Evolutionary conservation across 2,329 filamentous ascomycete species (phyloP), one percentile per base, ranked within the genome.

Genomic region (Cryoendolithus antarcticus): DNA sequence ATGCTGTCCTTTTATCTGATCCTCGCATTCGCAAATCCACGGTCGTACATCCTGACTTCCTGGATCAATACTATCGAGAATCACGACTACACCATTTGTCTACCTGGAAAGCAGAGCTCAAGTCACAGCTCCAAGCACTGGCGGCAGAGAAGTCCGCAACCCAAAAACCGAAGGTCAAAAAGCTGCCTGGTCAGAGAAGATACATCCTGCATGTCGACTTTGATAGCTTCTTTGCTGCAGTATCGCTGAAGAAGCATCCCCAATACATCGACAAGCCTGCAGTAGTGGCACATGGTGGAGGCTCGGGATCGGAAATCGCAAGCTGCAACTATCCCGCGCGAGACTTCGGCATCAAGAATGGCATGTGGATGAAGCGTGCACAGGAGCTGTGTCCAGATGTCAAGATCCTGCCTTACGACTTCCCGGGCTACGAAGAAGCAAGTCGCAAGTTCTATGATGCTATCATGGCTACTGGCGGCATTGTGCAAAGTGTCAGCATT

Each of bases 351-450:
- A 71, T 98, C 39, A 94, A 88, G 56, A 98, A 98, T 50, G 93
- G 93, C 30, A 98, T 96, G 91, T 98, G 93, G 91, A 96, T 98
- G 89, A 93, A 89, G 57, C 72, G 74, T 27, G 91, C 91, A 0
- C 69, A 81, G 43, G 80, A 91, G 48, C 60, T 91, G n/a, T 98
- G 86, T 55, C 80, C 89, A 1, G 76, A 86, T 13, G 67, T 98
- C 11, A 86, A 93, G 49, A 79, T 96, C 2, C 58, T 98, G n/a
- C 84, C 88, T 0, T 98, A 98, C 52, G 88, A 98, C 54, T 98
- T 96, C 55, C 80, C 83, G 2, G 89, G 79, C 0, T 98, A 98
- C 50, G 91, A 98, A 65, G 82, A 88, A 43, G 86, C 88, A 1
- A 98, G 91, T 54, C 73, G 75, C 40, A 70, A 76, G 3, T 98